Evolutionary conservation across 2,329 filamentous ascomycete species (phyloP).

Genomic region (Pseudogymnoascus sp.): DNA sequence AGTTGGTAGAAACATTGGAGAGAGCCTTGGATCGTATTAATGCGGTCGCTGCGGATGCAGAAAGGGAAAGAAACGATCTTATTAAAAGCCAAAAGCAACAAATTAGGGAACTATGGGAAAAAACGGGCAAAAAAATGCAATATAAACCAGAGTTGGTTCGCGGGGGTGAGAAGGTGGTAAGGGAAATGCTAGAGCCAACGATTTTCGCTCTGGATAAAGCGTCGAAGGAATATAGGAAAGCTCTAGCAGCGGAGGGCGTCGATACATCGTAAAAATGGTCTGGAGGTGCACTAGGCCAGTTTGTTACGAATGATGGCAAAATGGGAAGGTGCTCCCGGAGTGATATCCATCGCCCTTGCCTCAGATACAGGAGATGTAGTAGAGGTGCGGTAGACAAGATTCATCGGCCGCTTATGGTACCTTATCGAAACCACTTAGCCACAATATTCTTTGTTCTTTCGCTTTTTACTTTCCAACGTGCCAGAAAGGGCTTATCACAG

Average conservation of each 20-base stretch:
- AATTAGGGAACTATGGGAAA: slow-evolving; percentile 61
- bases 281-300: neutral
- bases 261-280: slow-evolving; percentile 18
- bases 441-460: slow-evolving; percentile 2
- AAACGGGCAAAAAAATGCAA: slow-evolving; percentile 65
- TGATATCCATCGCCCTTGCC: neutral
- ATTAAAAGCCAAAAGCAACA: slow-evolving; percentile 62
- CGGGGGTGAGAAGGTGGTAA: slow-evolving; percentile 69
- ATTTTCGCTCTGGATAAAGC: slow-evolving; percentile 64
- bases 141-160: slow-evolving; percentile 61
- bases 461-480: slow-evolving; percentile 6
- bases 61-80: slow-evolving; percentile 60
- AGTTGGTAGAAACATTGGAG: slow-evolving; percentile 72
- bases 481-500: neutral
- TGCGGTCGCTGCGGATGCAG: slow-evolving; percentile 72
- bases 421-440: slow-evolving; percentile 7
- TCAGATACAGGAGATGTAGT: neutral
- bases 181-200: slow-evolving; percentile 68
- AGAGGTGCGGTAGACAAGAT: neutral
- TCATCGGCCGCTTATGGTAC: neutral
- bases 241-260: slow-evolving; percentile 53
- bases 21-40: slow-evolving; percentile 72
- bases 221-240: slow-evolving; percentile 61
- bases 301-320: neutral
- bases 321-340: neutral